These are phyloP conservation scores for Xylaria sp. DNA, from an alignment of 2,329 filamentous ascomycete species.

Conservation along the genomic window DNA sequence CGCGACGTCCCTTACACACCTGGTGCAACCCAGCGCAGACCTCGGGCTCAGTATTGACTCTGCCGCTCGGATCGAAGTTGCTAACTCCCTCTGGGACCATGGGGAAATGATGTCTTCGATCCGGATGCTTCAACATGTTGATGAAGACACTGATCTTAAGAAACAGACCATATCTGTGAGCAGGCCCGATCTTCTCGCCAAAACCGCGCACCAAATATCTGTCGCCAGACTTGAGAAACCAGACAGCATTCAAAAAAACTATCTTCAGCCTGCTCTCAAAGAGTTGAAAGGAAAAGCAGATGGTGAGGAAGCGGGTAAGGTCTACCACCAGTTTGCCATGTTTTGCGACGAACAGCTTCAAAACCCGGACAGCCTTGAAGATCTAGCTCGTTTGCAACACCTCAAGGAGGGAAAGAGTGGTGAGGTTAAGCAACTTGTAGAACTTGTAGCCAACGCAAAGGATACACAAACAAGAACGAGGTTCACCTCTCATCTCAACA, in stretches of 20 bases:
- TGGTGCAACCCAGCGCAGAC: conserved; percentile 71
- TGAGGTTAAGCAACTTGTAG: conserved; percentile 77
- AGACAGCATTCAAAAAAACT: conserved; percentile 84
- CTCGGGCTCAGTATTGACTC: conserved; percentile 79
- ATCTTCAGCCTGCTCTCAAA: conserved; percentile 81
- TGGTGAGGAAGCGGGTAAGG: conserved; percentile 78
- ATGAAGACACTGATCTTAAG: conserved; percentile 64
- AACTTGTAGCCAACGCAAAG: conserved; percentile 56
- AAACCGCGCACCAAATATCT: conserved; percentile 86
- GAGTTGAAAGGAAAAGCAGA: conserved; percentile 73
- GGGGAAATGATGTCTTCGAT: conserved; percentile 90
- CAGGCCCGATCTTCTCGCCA: conserved; percentile 80
- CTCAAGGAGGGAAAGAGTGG: conserved; percentile 80
- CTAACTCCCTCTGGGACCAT: conserved; percentile 91
- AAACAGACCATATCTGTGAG: conserved; percentile 75
- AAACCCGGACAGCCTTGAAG: conserved; percentile 82
- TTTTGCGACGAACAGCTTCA: conserved; percentile 96
- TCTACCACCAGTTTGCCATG: conserved; percentile 91
- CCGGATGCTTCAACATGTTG: conserved; percentile 79
- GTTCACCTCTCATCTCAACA: conserved; percentile 66
- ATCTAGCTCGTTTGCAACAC: conserved; percentile 79
- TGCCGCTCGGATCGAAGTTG: conserved; percentile 79
- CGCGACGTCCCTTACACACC: conserved; percentile 79
- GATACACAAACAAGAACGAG: conserved; percentile 60
- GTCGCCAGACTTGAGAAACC: conserved; percentile 90